Evolutionary conservation across 2,329 filamentous ascomycete genomes (phyloP), one percentile per base, ranked within the genome.

Genomic region (Pseudopithomyces chartarum): DNA sequence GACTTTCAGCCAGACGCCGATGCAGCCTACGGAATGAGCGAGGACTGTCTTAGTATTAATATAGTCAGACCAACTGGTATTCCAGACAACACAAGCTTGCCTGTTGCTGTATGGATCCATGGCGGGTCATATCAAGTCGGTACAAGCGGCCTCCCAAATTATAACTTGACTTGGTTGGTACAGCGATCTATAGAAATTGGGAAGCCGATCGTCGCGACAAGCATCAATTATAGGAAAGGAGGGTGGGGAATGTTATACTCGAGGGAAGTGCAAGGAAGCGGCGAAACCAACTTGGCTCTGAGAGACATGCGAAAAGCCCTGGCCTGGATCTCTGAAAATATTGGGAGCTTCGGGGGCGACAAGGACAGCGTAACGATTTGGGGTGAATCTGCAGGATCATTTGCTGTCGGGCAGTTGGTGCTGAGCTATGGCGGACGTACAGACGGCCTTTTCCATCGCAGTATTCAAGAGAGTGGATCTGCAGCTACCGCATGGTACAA

Each of bases 191-290:
- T 74, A n/a, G 71, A 71, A 13, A 69, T 75, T 34, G 73, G 71
- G 8, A 66, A 74, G 34, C 73, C 73, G 1, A 73, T 76, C 29
- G 67, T 76, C 47, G 73, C 63, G 7, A 65, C 70, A 10, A 73
- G 71, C 19, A 75, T 74, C 61, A 76, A 76, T 55, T 76, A 76
- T 49, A 82, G 89, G 10, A 80, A 90, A 47, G 86, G 86, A 2
- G 83, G 85, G 5, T 82, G 91, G 66, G 90, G 90, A 0, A 92
- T 94, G 73, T 73, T 91, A 26, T 82, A 85, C 10, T 86, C 82
- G 2, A 59, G 65, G 20, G 72, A 75, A 39, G 62, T 75, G 6
- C 29, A 80, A 13, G 80, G 80, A 33, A 81, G 81, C 50, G 87
- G 85, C 3, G 70, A 74, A 29, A 64, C 70, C 0, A 75, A 75